Percentiles rank a stretch among this genome's conserved stretches.
These are phyloP conservation scores for Paraleonurus japonicus DNA, from an alignment of 257 asterid species.

Conservation along the genomic window DNA sequence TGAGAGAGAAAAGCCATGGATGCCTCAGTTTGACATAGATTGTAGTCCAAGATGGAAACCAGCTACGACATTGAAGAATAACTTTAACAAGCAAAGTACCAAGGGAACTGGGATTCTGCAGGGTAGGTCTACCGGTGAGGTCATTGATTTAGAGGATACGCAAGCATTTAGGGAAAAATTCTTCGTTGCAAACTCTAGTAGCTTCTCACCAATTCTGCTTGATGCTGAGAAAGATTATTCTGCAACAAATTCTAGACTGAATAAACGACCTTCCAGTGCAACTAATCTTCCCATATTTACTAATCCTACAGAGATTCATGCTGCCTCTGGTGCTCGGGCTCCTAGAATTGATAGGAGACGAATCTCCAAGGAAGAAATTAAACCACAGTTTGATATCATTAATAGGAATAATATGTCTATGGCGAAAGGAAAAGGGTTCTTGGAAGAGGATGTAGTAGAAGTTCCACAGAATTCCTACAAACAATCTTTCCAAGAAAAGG, in stretches of 20 bases:
- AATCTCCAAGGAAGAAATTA: slow-evolving; percentile 33
- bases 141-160: slow-evolving; percentile 53
- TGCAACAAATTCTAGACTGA: slow-evolving; percentile 37
- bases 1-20: slow-evolving; percentile 36
- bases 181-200: slow-evolving; percentile 30
- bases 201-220: slow-evolving; percentile 38
- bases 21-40: slow-evolving; percentile 31
- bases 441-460: slow-evolving; percentile 35
- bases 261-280: slow-evolving; percentile 40
- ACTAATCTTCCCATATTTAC: slow-evolving; percentile 40
- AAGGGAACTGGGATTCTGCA: slow-evolving; percentile 45
- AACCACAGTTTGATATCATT: slow-evolving; percentile 36
- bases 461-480: slow-evolving; percentile 32
- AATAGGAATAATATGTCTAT: slow-evolving; percentile 28
- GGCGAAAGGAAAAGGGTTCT: slow-evolving; percentile 31
- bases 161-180: slow-evolving; percentile 40
- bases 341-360: slow-evolving; percentile 35
- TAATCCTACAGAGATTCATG: slow-evolving; percentile 40
- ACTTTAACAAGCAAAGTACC: slow-evolving; percentile 29
- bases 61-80: slow-evolving; percentile 28
- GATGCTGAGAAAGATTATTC: slow-evolving; percentile 46
- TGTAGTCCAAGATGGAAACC: slow-evolving; percentile 44
- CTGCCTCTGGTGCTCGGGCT: slow-evolving; percentile 47
- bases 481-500: slow-evolving; percentile 37
- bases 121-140: slow-evolving; percentile 64